Percentiles rank a stretch among this genome's conserved stretches.
phyloP scores from a whole-genome alignment of 176 grass and related monocot genomes.

The Oryza meyeriana region DNA sequence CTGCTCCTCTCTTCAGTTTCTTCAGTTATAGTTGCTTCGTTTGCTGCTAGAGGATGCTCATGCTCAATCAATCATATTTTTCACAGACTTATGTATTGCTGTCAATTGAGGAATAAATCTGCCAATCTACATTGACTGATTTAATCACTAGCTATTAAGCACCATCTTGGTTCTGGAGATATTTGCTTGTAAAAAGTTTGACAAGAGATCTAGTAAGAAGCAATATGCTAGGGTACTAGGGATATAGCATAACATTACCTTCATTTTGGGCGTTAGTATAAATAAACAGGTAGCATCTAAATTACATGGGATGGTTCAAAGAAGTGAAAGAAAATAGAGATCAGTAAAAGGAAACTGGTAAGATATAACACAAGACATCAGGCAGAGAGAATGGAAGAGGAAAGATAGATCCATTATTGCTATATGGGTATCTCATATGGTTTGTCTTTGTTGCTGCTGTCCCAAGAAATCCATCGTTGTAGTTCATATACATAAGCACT shows the following conservation, averaged over 20 bases:
- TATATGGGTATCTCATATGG: background rate
- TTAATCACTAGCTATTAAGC: background rate
- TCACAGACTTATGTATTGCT: background rate
- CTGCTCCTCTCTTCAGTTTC: background rate
- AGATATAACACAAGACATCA: background rate
- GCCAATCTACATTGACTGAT: background rate
- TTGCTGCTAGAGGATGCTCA: background rate
- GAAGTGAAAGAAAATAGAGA: background rate
- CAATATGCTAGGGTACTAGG: background rate
- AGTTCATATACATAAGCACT: background rate
- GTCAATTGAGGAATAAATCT: background rate
- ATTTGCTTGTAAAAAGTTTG: background rate
- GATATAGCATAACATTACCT: no score
- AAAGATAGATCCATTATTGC: background rate
- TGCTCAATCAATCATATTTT: background rate
- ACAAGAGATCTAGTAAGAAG: background rate
- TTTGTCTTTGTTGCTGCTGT: background rate
- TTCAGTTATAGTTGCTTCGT: background rate
- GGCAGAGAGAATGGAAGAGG: background rate
- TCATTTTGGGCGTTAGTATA: background rate
- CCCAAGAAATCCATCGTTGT: background rate
- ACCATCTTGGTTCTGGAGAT: background rate
- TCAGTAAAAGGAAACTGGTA: background rate
- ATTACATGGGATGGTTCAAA: background rate
- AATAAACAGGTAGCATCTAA: background rate